These are phyloP conservation scores for Penicillium cataractarum DNA, from an alignment of 495 filamentous ascomycete genomes.

Conservation along the genomic window DNA sequence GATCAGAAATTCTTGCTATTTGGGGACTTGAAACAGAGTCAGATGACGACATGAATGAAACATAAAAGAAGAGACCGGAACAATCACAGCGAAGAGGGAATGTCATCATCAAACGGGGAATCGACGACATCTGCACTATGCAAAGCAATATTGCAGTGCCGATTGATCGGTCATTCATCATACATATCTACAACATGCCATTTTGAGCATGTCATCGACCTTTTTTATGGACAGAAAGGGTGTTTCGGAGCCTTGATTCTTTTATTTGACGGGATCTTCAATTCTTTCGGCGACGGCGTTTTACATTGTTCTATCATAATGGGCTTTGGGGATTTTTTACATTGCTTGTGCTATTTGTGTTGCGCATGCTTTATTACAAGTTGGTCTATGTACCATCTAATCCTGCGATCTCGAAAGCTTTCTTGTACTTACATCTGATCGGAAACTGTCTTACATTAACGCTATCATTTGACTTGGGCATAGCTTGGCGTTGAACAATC, in stretches of 20 bases:
- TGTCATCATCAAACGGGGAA: constrained; percentile 6
- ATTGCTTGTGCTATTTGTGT: neutral
- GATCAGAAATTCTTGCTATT: neutral
- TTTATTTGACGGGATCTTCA: too few species aligned
- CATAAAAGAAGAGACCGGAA: neutral
- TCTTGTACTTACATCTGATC: constrained; percentile 8
- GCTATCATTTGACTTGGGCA: constrained; percentile 19
- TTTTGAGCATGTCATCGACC: neutral
- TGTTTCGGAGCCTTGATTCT: too few species aligned
- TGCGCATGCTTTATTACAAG: neutral
- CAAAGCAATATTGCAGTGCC: too few species aligned
- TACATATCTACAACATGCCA: constrained; percentile 8
- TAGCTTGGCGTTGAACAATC: constrained; percentile 30
- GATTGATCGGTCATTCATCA: constrained; percentile 7
- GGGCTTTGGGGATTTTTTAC: neutral
- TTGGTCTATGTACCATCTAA: constrained; percentile 7
- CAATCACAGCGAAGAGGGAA: neutral
- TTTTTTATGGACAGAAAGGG: constrained; percentile 4
- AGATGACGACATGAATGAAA: neutral
- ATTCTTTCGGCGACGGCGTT: neutral
- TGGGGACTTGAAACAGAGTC: neutral
- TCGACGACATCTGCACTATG: constrained; percentile 9
- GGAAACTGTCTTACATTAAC: constrained; percentile 3
- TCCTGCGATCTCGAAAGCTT: neutral
- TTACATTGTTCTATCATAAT: constrained; percentile 3